Evolutionary conservation across 2,329 filamentous ascomycete species (phyloP), one percentile per base, ranked within the genome.

Genomic region (Alternaria sp.): DNA sequence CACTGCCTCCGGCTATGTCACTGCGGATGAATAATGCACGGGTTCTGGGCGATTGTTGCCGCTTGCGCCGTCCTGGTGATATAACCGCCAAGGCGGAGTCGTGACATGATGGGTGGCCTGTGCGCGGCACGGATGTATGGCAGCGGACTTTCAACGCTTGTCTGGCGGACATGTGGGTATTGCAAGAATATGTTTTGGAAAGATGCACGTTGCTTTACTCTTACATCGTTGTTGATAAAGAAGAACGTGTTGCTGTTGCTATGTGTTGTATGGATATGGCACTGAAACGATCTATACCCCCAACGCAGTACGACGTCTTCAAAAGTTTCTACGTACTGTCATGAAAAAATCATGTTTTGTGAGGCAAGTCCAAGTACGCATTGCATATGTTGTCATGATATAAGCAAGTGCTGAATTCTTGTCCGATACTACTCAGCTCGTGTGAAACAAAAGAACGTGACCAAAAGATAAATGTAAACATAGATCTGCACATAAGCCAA

Each of bases 31-130:
- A 20, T 14, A 47, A 47, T 25, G 12, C 7, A 3, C 18, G 0
- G 49, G 12, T 37, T 30, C 20, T 37, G 28, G 18, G 12, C 3
- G 8, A 20, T 10, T 20, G 15, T 1, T 15, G 20, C 28, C 20
- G 47, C 12, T 6, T 23, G 44, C 44, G 44, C 47, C 47, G 21
- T n/a, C 46, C 46, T 51, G 28, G n/a, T 33, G 49, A 37, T 44
- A 44, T 57, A 59, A 23, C 55, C 60, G 60, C 60, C 60, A 62
- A 62, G 60, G 37, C 55, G 43, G 55, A 44, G 15, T 54, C 30
- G 46, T 30, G 20, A 28, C 25, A 6, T 26, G 21, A 30, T 8
- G 30, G 14, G 12, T 25, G 30, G 25, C 18, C 25, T 18, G 33
- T 30, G 28, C 41, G 55, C 60, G 4, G 55, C 60, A 21, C 43